Evolutionary conservation across 495 filamentous ascomycete genomes (phyloP).

Genomic region (Neurospora sp.): DNA sequence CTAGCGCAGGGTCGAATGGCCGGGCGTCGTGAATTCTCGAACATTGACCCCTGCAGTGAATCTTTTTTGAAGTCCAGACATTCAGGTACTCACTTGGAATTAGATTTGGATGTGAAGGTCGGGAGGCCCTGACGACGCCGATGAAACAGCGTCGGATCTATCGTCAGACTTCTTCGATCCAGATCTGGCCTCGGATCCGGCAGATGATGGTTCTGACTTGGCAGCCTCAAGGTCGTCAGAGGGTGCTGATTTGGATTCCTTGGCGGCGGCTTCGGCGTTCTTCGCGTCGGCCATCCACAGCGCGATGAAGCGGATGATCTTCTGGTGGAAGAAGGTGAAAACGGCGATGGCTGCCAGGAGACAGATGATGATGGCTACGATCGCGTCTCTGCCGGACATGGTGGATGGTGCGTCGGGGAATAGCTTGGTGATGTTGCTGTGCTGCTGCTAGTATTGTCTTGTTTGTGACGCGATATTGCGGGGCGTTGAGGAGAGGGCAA

Average conservation of each 20-base stretch:
- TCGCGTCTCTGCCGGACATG: constrained; percentile 1
- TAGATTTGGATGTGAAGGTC: too few species aligned
- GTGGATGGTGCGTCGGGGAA: neutral
- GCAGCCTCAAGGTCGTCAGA: neutral
- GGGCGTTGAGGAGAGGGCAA: neutral
- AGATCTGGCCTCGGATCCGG: neutral
- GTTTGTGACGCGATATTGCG: neutral
- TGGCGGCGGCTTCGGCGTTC: neutral
- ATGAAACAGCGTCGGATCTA: neutral
- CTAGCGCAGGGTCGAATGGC: neutral
- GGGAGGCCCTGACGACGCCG: neutral
- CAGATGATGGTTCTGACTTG: neutral
- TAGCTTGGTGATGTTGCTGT: neutral
- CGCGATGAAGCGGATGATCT: neutral
- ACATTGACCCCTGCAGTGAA: neutral
- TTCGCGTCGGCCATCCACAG: neutral
- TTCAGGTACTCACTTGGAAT: neutral
- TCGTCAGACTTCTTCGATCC: neutral
- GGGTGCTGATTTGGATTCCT: neutral
- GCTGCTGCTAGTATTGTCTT: neutral
- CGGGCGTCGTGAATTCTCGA: neutral
- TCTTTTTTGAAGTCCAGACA: neutral
- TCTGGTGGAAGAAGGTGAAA: constrained; percentile 3
- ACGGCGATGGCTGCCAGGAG: neutral
- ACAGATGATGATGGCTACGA: constrained; percentile 10